These are phyloP conservation scores for Megacollybia marginata DNA, from an alignment of 768 basidiomycete genomes.

Conservation along the genomic window DNA sequence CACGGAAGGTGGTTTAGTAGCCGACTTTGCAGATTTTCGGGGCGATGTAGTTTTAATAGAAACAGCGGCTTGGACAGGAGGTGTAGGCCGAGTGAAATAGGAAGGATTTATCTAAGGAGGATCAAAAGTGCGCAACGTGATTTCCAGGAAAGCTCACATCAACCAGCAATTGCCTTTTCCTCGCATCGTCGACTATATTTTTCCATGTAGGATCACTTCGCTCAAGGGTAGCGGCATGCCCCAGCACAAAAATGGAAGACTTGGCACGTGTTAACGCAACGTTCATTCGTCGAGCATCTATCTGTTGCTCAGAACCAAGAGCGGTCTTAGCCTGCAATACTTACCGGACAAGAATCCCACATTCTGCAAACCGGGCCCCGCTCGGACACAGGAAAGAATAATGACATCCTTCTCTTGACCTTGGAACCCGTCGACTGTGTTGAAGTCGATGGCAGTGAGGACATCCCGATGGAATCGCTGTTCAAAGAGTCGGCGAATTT, in stretches of 20 bases:
- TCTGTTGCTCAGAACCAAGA: background rate
- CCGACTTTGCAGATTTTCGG: too few species aligned
- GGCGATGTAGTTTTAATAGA: too few species aligned
- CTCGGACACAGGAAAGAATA: slow-evolving; percentile 93
- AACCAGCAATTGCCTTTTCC: slow-evolving; percentile 51
- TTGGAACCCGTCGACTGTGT: slow-evolving; percentile 98
- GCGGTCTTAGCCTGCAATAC: slow-evolving; percentile 2
- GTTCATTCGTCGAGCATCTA: slow-evolving; percentile 88
- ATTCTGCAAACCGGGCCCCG: slow-evolving; percentile 72
- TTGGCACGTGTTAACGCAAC: slow-evolving; percentile 97
- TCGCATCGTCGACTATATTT: slow-evolving; percentile 70
- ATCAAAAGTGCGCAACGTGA: too few species aligned
- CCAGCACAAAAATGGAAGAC: slow-evolving; percentile 90
- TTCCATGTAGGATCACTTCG: slow-evolving; percentile 78
- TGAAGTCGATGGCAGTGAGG: slow-evolving; percentile 74
- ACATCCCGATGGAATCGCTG: slow-evolving; percentile 67
- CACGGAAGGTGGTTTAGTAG: too few species aligned
- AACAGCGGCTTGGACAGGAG: too few species aligned
- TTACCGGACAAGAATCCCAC: slow-evolving; percentile 87
- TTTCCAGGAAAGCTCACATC: background rate
- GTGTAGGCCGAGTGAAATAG: too few species aligned
- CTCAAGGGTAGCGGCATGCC: slow-evolving; percentile 84
- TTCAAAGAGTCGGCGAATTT: slow-evolving; percentile 64
- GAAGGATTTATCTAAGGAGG: too few species aligned
- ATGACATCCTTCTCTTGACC: slow-evolving; percentile 99